phyloP scores from a whole-genome alignment of 257 asterid genomes.

The Scutellaria baicalensis region DNA sequence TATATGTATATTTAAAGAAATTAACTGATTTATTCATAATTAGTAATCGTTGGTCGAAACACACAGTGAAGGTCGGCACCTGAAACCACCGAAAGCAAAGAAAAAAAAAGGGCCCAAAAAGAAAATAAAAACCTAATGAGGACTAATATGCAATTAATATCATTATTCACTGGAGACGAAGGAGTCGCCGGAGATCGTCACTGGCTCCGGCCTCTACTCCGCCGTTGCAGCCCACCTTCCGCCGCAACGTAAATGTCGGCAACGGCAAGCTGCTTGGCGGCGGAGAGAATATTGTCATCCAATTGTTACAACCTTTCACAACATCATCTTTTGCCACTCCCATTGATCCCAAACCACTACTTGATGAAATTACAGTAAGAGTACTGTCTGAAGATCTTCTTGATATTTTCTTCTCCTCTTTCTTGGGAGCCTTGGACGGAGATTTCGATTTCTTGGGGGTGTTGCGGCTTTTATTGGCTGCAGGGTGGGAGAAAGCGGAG shows the following conservation, averaged over 20 bases:
- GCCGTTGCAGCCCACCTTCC: conserved; percentile 48
- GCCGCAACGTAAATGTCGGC: conserved; percentile 71
- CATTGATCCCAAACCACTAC: conserved; percentile 7
- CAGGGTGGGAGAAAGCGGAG: conserved; percentile 12
- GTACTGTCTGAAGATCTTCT: not conserved
- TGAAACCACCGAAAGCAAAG: too few species aligned
- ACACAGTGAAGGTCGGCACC: too few species aligned
- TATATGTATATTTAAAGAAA: too few species aligned
- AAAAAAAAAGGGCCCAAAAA: too few species aligned
- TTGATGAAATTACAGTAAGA: not conserved
- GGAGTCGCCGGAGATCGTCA: conserved; percentile 41
- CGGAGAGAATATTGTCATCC: conserved; percentile 33
- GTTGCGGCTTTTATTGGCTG: not conserved
- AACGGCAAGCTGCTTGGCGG: conserved; percentile 93
- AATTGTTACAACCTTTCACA: not conserved
- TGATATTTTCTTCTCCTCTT: conserved; percentile 7
- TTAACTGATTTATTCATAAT: too few species aligned
- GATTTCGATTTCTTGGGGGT: conserved; percentile 22
- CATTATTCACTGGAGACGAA: conserved; percentile 18
- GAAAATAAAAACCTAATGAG: too few species aligned
- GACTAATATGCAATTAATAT: too few species aligned
- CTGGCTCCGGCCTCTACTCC: conserved; percentile 41
- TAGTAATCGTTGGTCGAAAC: too few species aligned
- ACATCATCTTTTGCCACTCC: not conserved
- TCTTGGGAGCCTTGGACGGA: conserved; percentile 5